These are phyloP conservation scores for Persicaria maculosa DNA, from an alignment of 148 eudicot genomes.

Conservation along the genomic window DNA sequence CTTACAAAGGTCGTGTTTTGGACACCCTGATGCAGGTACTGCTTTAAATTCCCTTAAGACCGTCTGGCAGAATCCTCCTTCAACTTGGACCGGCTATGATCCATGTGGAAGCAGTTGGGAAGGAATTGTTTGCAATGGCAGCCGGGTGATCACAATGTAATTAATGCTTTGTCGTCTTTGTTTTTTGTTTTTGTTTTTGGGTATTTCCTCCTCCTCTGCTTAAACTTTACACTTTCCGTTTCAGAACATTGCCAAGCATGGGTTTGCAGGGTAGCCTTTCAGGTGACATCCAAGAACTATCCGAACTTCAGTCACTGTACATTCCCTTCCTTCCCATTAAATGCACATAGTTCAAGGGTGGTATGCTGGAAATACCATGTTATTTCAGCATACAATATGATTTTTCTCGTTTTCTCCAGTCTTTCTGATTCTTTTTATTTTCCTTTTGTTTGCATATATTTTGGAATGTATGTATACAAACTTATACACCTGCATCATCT, in stretches of 20 bases:
- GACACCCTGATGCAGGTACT: slow-evolving; percentile 28
- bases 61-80: slow-evolving; percentile 47
- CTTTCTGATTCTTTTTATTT: too few relatives aligned
- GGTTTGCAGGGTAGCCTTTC: slow-evolving; percentile 52
- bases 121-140: slow-evolving; percentile 47
- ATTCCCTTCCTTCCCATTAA: slow-evolving; percentile 13
- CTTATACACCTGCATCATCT: neutral
- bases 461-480: neutral
- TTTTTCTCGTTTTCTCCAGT: neutral
- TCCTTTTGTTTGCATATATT: neutral
- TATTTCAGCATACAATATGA: neutral
- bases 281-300: slow-evolving; percentile 45
- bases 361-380: neutral
- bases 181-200: neutral
- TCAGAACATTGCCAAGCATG: slow-evolving; percentile 50
- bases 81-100: slow-evolving; percentile 49
- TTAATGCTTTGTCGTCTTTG: neutral
- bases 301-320: slow-evolving; percentile 57
- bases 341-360: neutral
- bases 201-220: neutral
- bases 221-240: slow-evolving; percentile 12
- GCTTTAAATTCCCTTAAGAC: slow-evolving; percentile 30
- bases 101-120: slow-evolving; percentile 66
- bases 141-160: slow-evolving; percentile 54
- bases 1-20: neutral